A percentile compares a stretch with the other conserved stretches of the same genome.
phyloP scores from a whole-genome alignment of 768 basidiomycete genomes.

The Zangia roseola region DNA sequence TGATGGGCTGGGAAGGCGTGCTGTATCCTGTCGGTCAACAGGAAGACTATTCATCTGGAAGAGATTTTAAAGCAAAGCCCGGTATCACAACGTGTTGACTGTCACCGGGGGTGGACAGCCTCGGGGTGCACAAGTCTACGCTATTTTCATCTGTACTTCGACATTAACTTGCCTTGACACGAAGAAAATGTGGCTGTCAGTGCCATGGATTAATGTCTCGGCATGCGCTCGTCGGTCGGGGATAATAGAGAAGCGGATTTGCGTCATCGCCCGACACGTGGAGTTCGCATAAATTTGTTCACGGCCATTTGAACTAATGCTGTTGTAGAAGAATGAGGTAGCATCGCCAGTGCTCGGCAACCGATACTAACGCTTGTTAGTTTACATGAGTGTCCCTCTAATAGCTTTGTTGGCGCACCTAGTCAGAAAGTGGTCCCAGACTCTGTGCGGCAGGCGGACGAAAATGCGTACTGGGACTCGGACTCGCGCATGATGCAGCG shows the following conservation, averaged over 20 bases:
- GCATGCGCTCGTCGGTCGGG: conserved; percentile 12
- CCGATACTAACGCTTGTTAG: background rate
- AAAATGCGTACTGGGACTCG: background rate
- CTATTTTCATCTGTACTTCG: conserved; percentile 17
- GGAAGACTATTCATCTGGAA: conserved; percentile 15
- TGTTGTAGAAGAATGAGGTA: conserved; percentile 12
- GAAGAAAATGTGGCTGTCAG: conserved; percentile 28
- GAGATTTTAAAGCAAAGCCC: conserved; percentile 26
- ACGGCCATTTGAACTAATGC: background rate
- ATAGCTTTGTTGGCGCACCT: conserved; percentile 4
- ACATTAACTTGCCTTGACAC: conserved; percentile 16
- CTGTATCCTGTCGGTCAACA: conserved; percentile 17
- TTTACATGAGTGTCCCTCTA: background rate
- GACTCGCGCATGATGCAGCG: background rate
- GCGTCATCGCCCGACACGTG: conserved; percentile 20
- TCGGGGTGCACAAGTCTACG: conserved; percentile 11
- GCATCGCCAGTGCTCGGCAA: background rate
- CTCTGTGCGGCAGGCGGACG: background rate
- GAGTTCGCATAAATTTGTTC: conserved; percentile 4
- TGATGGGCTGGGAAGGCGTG: conserved; percentile 14
- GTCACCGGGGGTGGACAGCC: conserved; percentile 28
- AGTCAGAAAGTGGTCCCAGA: background rate
- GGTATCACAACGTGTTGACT: conserved; percentile 22
- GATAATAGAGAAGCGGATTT: conserved; percentile 11
- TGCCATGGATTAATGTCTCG: conserved; percentile 6